These are phyloP conservation scores for Triadica sebifera DNA, from an alignment of 345 rosid genomes.

Conservation along the genomic window DNA sequence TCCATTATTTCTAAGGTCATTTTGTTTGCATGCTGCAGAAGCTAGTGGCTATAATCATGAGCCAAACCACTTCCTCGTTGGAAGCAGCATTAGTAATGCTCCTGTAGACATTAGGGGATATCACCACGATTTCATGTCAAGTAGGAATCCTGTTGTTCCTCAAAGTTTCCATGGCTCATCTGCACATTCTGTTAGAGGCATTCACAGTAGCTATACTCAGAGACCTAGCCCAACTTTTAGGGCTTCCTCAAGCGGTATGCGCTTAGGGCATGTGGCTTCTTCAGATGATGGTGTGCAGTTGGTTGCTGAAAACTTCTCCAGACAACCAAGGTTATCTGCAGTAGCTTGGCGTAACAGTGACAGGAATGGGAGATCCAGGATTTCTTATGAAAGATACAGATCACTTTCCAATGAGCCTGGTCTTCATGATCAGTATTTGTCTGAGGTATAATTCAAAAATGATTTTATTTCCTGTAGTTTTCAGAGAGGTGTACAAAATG, in stretches of 20 bases:
- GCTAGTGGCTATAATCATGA: slow-evolving; percentile 51
- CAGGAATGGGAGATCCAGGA: slow-evolving; percentile 64
- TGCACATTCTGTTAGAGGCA: slow-evolving; percentile 47
- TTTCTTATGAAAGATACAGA: slow-evolving; percentile 56
- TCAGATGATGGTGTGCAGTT: slow-evolving; percentile 55
- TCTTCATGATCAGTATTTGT: slow-evolving; percentile 49
- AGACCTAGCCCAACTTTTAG: slow-evolving; percentile 61
- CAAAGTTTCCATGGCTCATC: slow-evolving; percentile 48
- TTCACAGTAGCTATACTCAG: slow-evolving; percentile 50
- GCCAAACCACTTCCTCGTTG: slow-evolving; percentile 39
- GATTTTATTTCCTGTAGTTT: background rate
- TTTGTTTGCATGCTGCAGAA: slow-evolving; percentile 44
- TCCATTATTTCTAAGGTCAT: slow-evolving; percentile 5
- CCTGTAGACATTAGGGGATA: slow-evolving; percentile 43
- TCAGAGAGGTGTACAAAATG: background rate
- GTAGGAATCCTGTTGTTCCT: slow-evolving; percentile 48
- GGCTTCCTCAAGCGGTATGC: slow-evolving; percentile 55
- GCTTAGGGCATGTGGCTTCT: slow-evolving; percentile 46
- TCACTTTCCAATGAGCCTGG: slow-evolving; percentile 49
- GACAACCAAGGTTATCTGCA: slow-evolving; percentile 57
- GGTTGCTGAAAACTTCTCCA: slow-evolving; percentile 56
- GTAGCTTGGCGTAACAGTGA: slow-evolving; percentile 59
- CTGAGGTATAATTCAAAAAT: slow-evolving; percentile 47
- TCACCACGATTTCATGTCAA: slow-evolving; percentile 46
- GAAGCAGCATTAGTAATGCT: slow-evolving; percentile 40